Base-by-base conservation (phyloP, 129 eudicot genomes). In the Flaveria ramosissima region DNA sequence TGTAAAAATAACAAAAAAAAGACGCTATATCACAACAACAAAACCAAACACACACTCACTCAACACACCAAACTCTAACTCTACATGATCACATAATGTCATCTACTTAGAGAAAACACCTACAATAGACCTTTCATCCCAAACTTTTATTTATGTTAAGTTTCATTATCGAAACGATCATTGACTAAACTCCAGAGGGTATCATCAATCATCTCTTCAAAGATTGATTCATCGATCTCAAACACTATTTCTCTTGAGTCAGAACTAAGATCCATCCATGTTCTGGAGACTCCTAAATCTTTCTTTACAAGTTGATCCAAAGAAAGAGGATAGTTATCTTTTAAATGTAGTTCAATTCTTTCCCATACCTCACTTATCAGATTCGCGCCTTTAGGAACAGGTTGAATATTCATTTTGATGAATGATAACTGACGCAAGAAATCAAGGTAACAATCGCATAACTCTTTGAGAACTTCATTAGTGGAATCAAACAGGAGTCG, bases 401-500 rank as follows among this genome's bases (percentile, higher is more conserved):
- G 73, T 32, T 59, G 85, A 41, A 86, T 68, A 36, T 64, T 86
- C 47, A 24, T 75, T 57, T 72, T 80, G 50, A 47, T 77, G 68
- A 46, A 71, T 36, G 96, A 78, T 60, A 82, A 68, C 32, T 74
- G 62, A 15, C 66, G 78, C 51, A 46, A 80, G 80, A 79, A 71
- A 45, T 84, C 85, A 42, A 95, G 86, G 74, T 88, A 83, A 59
- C 80, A 52, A 71, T 84, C 90, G 70, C 96, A 92, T 32, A 92
- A 57, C 79, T 87, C 90, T 45, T 85, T 52, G 27, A 92, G 86
- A 66, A 90, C 86, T 76, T 86, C 91, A 14, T 89, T 88, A 39
- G 90, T 83, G 71, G 89, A 92, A 60, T 95, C 99, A 63, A 95
- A 95, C 36, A 95, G 92, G 79, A 89, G 89, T 16, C 86, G 85